Evolutionary conservation across 495 filamentous ascomycete genomes (phyloP).

Genomic region (Parachaetomium inaequale): DNA sequence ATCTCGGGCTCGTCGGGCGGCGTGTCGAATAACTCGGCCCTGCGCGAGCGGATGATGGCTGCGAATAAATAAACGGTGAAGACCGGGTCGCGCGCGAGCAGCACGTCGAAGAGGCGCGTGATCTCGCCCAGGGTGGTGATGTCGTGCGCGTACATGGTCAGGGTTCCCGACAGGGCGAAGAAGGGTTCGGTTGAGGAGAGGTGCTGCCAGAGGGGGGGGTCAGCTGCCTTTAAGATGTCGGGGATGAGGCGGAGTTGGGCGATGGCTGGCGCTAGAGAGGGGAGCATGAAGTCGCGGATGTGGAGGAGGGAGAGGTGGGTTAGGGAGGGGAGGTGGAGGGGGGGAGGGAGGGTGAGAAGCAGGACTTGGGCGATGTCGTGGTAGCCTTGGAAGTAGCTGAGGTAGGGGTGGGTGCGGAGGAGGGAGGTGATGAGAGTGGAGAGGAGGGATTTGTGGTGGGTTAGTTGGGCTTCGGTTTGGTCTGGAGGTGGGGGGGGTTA

Average conservation of each 20-base stretch:
- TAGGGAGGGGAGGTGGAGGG: constrained; percentile 52
- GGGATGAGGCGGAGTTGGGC: constrained; percentile 82
- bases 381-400: constrained; percentile 97
- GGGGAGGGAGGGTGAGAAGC: constrained; percentile 69
- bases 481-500: constrained; percentile 27
- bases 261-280: constrained; percentile 74
- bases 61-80: constrained; percentile 90
- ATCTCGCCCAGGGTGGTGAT: constrained; percentile 84
- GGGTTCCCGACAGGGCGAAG: constrained; percentile 83
- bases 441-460: constrained; percentile 64
- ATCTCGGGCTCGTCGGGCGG: constrained; percentile 87
- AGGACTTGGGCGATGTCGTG: constrained; percentile 99
- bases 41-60: constrained; percentile 75
- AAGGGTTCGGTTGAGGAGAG: constrained; percentile 77
- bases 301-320: constrained; percentile 78
- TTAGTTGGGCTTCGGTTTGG: constrained; percentile 55
- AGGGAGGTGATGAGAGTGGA: constrained; percentile 71
- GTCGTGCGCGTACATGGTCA: constrained; percentile 95
- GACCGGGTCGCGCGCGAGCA: constrained; percentile 78
- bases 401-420: constrained; percentile 74
- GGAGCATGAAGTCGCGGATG: constrained; percentile 97
- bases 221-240: constrained; percentile 65
- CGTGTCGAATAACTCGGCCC: constrained; percentile 76
- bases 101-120: constrained; percentile 86
- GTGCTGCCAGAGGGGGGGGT: constrained; percentile 65